Base-by-base conservation (phyloP, 768 basidiomycete species). In the Pulveroboletus sp. region DNA sequence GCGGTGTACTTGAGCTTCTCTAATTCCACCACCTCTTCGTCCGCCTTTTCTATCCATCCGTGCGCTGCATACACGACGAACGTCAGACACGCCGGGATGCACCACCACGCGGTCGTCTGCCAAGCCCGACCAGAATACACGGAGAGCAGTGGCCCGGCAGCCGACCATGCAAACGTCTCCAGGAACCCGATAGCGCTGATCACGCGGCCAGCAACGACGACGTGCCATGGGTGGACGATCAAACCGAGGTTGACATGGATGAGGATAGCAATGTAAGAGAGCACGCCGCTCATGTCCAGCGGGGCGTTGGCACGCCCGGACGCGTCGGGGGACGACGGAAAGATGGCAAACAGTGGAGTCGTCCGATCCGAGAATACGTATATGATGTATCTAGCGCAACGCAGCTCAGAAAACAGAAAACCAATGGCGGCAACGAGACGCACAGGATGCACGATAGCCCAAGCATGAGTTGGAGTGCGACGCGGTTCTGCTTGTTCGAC, bases 51-150 rank as follows among this genome's bases (percentile, higher is more conserved):
- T 35, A 81, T 73, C 42, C 76, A 72, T 35, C 68, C 68, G 49
- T 75, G 70, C 24, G 76, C 72, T 2, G 68, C 71, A 43, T 81
- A 76, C 2, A 74, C 71, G 30, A 78, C 60, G 35, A 67, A 76
- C 1, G 79, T 72, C 16, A 81, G 48, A 19, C 69, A 46, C 0
- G 67, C 61, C 0, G 79, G 74, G 19, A 74, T 54, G 40, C 70
- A 71, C 77, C 80, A 82, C 81, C 81, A 83, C 17, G 62, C 57
- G 7, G 72, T 73, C 3, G 73, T 76, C 55, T 80, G 78, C 80
- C 81, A 83, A 11, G 75, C 63, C 41, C 72, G 72, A 6, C 66
- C 68, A 7, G 75, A 65, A 44, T 81, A 75, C 30, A 82, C 40
- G 10, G 75, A 77, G 27, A 82, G 54, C 1, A 74, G 63, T 3